A percentile compares a stretch with the other conserved stretches of the same genome.
Conservation (phyloP, 2,329 filamentous ascomycete species). For the Dactylellina parvicollis region DNA sequence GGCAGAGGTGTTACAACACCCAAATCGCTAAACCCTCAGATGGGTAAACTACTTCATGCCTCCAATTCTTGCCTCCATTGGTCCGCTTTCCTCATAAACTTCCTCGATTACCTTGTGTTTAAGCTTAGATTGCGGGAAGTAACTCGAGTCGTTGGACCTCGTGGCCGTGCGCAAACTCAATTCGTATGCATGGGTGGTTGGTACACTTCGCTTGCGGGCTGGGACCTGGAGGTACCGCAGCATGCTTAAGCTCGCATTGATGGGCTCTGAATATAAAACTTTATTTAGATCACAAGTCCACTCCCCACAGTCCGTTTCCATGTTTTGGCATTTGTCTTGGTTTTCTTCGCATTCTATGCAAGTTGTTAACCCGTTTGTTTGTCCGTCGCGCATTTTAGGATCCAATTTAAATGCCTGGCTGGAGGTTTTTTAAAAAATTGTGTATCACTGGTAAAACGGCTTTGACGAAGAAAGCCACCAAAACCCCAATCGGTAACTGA, state of each 20-base stretch:
- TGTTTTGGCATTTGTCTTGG: constrained; percentile 33
- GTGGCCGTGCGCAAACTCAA: too few species aligned
- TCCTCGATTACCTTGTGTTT: neutral
- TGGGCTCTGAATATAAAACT: neutral
- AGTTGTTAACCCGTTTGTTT: neutral
- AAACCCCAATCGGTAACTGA: neutral
- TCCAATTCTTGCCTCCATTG: constrained; percentile 18
- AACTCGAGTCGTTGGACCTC: constrained; percentile 3
- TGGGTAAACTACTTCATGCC: constrained; percentile 16
- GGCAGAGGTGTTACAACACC: constrained; percentile 25
- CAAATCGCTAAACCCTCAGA: neutral
- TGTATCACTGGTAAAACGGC: neutral
- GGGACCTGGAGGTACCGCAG: neutral
- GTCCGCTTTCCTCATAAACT: neutral
- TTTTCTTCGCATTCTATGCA: constrained; percentile 31
- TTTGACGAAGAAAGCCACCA: neutral
- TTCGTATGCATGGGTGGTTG: neutral
- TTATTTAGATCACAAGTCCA: constrained; percentile 23
- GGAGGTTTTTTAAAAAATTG: too few species aligned
- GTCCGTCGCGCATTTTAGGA: neutral
- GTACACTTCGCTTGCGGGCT: constrained; percentile 20
- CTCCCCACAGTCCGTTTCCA: neutral
- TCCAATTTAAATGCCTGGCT: neutral
- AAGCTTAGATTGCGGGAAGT: constrained; percentile 26
- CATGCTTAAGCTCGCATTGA: constrained; percentile 13